These are phyloP conservation scores for Acidomyces sp. DNA, from an alignment of 495 filamentous ascomycete genomes.

Conservation along the genomic window DNA sequence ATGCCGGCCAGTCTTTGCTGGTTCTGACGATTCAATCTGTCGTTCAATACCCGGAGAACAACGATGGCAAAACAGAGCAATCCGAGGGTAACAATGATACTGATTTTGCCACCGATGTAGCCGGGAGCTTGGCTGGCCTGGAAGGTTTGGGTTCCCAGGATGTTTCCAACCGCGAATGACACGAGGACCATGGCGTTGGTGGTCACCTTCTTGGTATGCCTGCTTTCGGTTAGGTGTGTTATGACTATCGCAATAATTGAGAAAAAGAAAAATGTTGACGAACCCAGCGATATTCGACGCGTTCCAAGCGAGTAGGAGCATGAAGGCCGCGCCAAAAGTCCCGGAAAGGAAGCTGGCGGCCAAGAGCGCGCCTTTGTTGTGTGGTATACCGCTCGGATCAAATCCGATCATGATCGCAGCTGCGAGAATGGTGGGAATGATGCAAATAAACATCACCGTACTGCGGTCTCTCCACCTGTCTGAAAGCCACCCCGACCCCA, in stretches of 20 bases:
- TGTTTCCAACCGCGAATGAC: constrained; percentile 27
- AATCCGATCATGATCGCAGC: constrained; percentile 31
- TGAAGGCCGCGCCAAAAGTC: constrained; percentile 44
- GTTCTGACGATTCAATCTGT: constrained; percentile 25
- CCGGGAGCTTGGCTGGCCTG: constrained; percentile 19
- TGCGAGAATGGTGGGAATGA: constrained; percentile 27
- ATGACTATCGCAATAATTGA: constrained; percentile 20
- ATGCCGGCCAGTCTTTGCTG: constrained; percentile 20
- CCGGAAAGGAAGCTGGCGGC: constrained; percentile 45
- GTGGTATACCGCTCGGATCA: constrained; percentile 24
- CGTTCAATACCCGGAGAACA: constrained; percentile 25
- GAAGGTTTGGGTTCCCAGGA: constrained; percentile 20
- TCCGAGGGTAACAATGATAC: constrained; percentile 25
- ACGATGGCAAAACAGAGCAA: constrained; percentile 24
- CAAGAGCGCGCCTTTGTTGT: constrained; percentile 38
- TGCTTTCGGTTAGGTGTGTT: too few species aligned
- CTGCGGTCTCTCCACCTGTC: constrained; percentile 26
- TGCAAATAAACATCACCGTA: constrained; percentile 24
- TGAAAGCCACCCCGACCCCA: constrained; percentile 21
- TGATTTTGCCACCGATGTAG: constrained; percentile 27
- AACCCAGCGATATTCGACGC: constrained; percentile 37
- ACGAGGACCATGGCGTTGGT: constrained; percentile 15
- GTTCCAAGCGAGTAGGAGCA: constrained; percentile 36
- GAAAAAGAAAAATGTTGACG: constrained; percentile 40
- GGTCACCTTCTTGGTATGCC: constrained; percentile 19